Evolutionary conservation across 352 stramenopile species (phyloP).

Genomic region (Elongisporangium anandrum): DNA sequence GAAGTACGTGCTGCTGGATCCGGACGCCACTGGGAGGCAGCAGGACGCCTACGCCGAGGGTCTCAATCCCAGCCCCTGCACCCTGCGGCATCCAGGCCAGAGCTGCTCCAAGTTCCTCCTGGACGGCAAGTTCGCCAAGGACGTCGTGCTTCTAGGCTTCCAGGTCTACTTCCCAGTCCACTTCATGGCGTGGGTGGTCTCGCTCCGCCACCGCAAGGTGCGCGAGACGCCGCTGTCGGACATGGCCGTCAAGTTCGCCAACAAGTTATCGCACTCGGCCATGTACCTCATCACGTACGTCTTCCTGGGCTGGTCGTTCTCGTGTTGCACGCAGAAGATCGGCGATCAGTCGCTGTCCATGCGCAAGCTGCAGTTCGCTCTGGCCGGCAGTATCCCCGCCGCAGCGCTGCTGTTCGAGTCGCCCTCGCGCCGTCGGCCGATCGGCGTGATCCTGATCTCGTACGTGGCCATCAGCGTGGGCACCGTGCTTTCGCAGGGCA

Average conservation of each 20-base stretch:
- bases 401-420: conserved; percentile 51
- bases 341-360: conserved; percentile 34
- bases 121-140: conserved; percentile 29
- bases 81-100: conserved; percentile 32
- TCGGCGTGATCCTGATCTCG: conserved; percentile 57
- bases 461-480: conserved; percentile 55
- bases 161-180: conserved; percentile 57
- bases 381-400: conserved; percentile 42
- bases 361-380: conserved; percentile 49
- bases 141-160: conserved; percentile 30
- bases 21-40: conserved; percentile 21
- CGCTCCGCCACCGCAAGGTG: conserved; percentile 33
- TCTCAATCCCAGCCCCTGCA: conserved; percentile 44
- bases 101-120: conserved; percentile 38
- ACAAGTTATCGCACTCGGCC: conserved; percentile 40
- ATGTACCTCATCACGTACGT: conserved; percentile 54
- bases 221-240: conserved; percentile 23
- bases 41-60: conserved; percentile 36
- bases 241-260: conserved; percentile 23
- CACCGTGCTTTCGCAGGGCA: conserved; percentile 24
- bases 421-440: conserved; percentile 32
- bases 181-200: conserved; percentile 40
- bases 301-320: conserved; percentile 39
- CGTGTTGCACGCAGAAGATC: conserved; percentile 33
- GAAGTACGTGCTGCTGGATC: conserved; percentile 48